phyloP scores from a whole-genome alignment of 208 protist species.

The Entamoeba invadens region DNA sequence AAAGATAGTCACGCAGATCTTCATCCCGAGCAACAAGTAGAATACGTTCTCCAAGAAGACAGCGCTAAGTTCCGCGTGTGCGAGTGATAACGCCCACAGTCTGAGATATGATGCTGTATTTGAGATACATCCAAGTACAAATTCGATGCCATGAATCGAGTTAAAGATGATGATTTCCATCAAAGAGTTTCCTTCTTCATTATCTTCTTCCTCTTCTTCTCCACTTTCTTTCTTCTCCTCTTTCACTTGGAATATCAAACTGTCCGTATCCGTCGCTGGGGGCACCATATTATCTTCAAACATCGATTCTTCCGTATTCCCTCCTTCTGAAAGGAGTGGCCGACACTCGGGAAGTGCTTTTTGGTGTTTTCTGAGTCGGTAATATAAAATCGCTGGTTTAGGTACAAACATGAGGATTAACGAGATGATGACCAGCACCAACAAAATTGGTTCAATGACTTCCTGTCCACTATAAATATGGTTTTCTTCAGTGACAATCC shows the following conservation, averaged over 20 bases:
- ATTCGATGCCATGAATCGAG: slow-evolving; percentile 98
- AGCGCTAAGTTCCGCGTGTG: slow-evolving; percentile 65
- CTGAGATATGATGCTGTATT: slow-evolving; percentile 99
- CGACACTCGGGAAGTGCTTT: background rate
- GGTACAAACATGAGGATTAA: background rate
- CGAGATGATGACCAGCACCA: slow-evolving; percentile 14
- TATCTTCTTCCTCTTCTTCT: background rate
- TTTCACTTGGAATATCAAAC: background rate
- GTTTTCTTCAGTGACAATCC: background rate
- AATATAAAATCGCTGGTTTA: background rate
- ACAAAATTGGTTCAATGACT: slow-evolving; percentile 7
- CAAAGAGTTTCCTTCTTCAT: background rate
- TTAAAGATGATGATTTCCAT: slow-evolving; percentile 80
- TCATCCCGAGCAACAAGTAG: background rate
- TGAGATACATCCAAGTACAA: slow-evolving; percentile 85
- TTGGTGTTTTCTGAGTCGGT: background rate
- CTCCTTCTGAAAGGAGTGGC: background rate
- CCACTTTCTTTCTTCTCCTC: background rate
- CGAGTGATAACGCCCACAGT: slow-evolving; percentile 97
- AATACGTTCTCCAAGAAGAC: slow-evolving; percentile 24
- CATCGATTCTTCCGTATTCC: background rate
- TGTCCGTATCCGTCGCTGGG: background rate
- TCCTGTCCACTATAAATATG: background rate
- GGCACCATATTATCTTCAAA: background rate
- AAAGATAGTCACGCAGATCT: slow-evolving; percentile 51